Conservation (phyloP, 768 basidiomycete genomes). For the Mrakia hoshinonis region DNA sequence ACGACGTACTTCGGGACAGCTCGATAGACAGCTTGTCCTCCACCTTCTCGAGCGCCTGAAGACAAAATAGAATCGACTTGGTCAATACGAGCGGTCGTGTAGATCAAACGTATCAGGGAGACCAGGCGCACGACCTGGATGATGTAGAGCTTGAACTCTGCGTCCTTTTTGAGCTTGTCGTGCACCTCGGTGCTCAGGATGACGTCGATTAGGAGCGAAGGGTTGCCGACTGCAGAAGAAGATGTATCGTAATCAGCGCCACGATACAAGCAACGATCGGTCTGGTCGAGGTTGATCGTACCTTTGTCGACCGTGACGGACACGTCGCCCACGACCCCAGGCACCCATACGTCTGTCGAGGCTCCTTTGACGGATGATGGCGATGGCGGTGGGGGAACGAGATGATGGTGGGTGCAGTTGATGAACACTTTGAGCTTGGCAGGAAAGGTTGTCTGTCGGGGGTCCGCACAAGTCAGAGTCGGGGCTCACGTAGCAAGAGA, state of each 20-base stretch:
- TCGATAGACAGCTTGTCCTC: constrained; percentile 22
- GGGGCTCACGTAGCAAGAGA: background rate
- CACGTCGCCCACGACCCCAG: constrained; percentile 14
- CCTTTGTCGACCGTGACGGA: constrained; percentile 25
- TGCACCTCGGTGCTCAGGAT: constrained; percentile 7
- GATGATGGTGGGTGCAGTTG: constrained; percentile 21
- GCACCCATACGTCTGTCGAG: constrained; percentile 9
- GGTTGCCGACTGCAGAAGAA: constrained; percentile 4
- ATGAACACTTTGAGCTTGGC: constrained; percentile 17
- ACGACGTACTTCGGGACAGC: constrained; percentile 21
- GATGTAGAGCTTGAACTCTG: constrained; percentile 23
- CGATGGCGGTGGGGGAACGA: constrained; percentile 5
- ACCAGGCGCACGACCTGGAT: constrained; percentile 18
- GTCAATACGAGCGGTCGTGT: too few species aligned
- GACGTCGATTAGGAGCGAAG: constrained; percentile 25
- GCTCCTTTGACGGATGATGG: background rate
- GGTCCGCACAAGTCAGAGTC: background rate
- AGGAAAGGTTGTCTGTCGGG: constrained; percentile 15
- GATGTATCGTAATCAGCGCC: too few species aligned
- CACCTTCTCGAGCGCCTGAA: constrained; percentile 19
- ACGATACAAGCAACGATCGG: too few species aligned
- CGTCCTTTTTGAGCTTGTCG: constrained; percentile 4
- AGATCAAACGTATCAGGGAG: too few species aligned
- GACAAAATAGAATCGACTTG: too few species aligned
- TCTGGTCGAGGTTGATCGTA: background rate